phyloP scores from a whole-genome alignment of 257 asterid species.

The Pogostemon cablin region DNA sequence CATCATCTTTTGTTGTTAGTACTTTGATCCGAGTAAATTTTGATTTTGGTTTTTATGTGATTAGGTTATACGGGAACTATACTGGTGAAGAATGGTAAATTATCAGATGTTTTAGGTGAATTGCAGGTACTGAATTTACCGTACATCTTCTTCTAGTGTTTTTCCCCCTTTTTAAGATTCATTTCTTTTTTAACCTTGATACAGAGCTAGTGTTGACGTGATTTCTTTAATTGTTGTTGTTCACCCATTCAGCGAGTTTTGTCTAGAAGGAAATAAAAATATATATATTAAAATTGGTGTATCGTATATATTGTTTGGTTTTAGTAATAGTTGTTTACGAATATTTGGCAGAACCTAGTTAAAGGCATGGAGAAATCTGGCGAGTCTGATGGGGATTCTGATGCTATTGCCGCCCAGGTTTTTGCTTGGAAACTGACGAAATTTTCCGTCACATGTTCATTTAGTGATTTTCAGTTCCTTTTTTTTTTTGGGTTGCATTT shows the following conservation, averaged over 20 bases:
- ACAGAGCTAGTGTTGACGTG: not conserved
- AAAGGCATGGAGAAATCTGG: conserved; percentile 58
- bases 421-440: not conserved
- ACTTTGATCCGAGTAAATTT: conserved; percentile 24
- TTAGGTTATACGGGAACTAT: conserved; percentile 59
- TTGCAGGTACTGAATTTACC: conserved; percentile 45
- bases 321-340: not conserved
- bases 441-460: not conserved
- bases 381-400: conserved; percentile 58
- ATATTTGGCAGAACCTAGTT: conserved; percentile 52
- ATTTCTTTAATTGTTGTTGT: not conserved
- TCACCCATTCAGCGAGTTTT: not conserved
- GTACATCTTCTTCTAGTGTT: not conserved
- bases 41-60: conserved; percentile 15
- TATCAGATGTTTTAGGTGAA: conserved; percentile 54
- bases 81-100: conserved; percentile 51
- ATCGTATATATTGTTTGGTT: not conserved
- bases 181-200: not conserved
- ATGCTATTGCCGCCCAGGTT: conserved; percentile 74
- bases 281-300: too few relatives aligned
- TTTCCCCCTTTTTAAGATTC: not conserved
- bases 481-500: not conserved
- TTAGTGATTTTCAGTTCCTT: not conserved
- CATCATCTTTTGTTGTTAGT: not conserved
- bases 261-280: too few relatives aligned